Percentiles rank a stretch among this genome's conserved stretches.
These are phyloP conservation scores for Hypoxylon sp. DNA, from an alignment of 2,329 filamentous ascomycete genomes.

Conservation along the genomic window DNA sequence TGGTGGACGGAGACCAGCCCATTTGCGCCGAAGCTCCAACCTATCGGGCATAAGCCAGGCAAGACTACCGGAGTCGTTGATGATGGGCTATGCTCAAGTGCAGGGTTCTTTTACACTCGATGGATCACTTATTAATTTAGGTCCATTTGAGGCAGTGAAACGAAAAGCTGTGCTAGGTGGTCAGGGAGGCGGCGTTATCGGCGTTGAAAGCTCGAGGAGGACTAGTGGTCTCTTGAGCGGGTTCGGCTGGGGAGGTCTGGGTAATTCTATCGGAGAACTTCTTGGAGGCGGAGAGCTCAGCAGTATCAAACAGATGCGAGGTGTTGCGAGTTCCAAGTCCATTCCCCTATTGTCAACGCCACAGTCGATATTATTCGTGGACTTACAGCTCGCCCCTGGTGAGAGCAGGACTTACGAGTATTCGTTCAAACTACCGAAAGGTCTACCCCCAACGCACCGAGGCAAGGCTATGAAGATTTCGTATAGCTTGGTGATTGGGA, in stretches of 20 bases:
- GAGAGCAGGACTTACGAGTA: constrained; percentile 92
- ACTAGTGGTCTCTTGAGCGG: constrained; percentile 85
- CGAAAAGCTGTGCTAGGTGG: constrained; percentile 91
- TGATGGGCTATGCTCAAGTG: constrained; percentile 98
- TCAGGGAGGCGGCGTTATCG: constrained; percentile 88
- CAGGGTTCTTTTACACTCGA: constrained; percentile 93
- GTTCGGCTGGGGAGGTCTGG: constrained; percentile 89
- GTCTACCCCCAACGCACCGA: constrained; percentile 90
- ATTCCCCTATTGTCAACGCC: constrained; percentile 94
- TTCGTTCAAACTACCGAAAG: constrained; percentile 85
- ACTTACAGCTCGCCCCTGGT: constrained; percentile 87
- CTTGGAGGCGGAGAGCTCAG: constrained; percentile 90
- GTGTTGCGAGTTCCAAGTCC: constrained; percentile 85
- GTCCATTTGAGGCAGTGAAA: constrained; percentile 95
- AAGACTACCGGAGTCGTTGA: constrained; percentile 80
- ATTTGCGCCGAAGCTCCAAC: constrained; percentile 64
- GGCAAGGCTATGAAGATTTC: constrained; percentile 95
- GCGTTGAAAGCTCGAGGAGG: constrained; percentile 79
- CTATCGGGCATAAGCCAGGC: constrained; percentile 60
- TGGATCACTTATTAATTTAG: constrained; percentile 89
- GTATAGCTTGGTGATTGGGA: constrained; percentile 92
- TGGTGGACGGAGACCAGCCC: constrained; percentile 58
- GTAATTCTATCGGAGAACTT: constrained; percentile 88
- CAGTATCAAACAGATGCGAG: constrained; percentile 95
- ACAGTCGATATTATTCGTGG: constrained; percentile 95